These are phyloP conservation scores for Carex scoparia DNA, from an alignment of 176 grass and related monocot species.

Conservation along the genomic window DNA sequence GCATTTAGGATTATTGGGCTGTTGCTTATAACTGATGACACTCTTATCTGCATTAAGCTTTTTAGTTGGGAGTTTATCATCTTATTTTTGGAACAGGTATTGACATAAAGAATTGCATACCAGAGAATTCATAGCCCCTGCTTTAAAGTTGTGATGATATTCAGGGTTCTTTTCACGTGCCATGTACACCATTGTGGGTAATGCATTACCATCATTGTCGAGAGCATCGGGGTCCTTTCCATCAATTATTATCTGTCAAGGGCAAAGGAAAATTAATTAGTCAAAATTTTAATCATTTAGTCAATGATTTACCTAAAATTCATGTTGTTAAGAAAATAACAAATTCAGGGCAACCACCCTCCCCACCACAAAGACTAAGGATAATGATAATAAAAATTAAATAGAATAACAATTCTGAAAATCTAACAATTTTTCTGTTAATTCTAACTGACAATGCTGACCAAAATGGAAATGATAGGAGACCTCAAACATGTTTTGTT, in stretches of 20 bases:
- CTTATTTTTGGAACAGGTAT: background rate
- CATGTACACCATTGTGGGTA: constrained; percentile 67
- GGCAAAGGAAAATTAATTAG: background rate
- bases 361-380: background rate
- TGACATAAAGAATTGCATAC: constrained; percentile 16
- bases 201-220: constrained; percentile 38
- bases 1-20: constrained; percentile 62
- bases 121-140: constrained; percentile 72
- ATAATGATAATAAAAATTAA: background rate
- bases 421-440: background rate
- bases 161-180: constrained; percentile 59
- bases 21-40: constrained; percentile 66
- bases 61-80: background rate
- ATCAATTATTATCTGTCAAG: constrained; percentile 49
- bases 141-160: constrained; percentile 72
- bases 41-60: constrained; percentile 45
- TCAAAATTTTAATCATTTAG: background rate
- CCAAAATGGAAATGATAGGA: background rate
- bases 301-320: background rate
- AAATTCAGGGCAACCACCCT: background rate
- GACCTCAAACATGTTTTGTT: background rate
- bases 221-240: constrained; percentile 31
- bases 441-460: background rate
- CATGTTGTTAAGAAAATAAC: background rate
- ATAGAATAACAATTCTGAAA: background rate